Conservation (phyloP, 2,329 filamentous ascomycete genomes). For the Aspergillus quadrilineatus region DNA sequence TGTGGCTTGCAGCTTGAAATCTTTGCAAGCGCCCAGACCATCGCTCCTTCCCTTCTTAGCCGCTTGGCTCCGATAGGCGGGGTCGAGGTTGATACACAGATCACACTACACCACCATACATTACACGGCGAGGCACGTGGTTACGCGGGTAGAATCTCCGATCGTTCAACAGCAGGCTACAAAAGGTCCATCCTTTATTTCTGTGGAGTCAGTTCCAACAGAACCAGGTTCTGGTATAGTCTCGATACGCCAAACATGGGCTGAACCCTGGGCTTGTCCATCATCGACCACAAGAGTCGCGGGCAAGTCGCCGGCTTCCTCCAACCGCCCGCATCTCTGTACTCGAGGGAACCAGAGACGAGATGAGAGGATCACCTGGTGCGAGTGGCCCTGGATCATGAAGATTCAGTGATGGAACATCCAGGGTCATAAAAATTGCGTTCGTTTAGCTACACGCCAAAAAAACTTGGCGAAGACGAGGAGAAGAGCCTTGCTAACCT, state of each 20-base stretch:
- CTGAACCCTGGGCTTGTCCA: not conserved
- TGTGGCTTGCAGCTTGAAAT: not conserved
- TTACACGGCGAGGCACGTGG: no score
- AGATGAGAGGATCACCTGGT: not conserved
- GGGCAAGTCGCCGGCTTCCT: constrained; percentile 23
- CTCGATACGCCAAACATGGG: not conserved
- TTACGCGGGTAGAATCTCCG: not conserved
- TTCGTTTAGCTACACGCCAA: constrained; percentile 51
- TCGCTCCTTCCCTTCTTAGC: not conserved
- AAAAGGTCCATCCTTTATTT: not conserved
- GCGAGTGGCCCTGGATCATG: constrained; percentile 5
- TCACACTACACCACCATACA: not conserved
- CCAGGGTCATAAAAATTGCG: constrained; percentile 21
- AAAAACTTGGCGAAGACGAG: not conserved
- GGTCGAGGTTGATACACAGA: not conserved
- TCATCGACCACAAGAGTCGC: not conserved
- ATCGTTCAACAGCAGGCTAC: not conserved
- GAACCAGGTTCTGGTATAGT: not conserved
- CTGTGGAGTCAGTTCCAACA: not conserved
- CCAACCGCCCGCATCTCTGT: constrained; percentile 10
- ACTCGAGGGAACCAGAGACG: constrained; percentile 20
- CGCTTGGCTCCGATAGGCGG: not conserved
- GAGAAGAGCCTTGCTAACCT: not conserved
- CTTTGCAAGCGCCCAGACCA: not conserved
- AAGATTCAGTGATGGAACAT: constrained; percentile 7